Base-by-base conservation (phyloP, 2,329 filamentous ascomycete genomes). In the Hortaea werneckii region DNA sequence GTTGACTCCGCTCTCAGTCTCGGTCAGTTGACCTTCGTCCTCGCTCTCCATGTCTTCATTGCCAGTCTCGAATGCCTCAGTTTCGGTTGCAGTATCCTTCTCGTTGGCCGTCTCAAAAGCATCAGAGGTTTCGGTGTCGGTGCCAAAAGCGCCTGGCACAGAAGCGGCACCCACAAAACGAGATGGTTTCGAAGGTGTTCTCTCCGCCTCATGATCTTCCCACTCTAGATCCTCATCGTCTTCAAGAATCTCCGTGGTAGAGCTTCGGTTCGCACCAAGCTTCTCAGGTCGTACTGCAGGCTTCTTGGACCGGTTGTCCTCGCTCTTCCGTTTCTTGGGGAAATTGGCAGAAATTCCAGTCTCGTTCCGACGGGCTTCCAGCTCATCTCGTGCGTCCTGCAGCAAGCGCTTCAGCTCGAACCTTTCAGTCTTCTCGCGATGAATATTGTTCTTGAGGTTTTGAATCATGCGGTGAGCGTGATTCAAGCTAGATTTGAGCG, bases 351-450 rank as follows among this genome's bases (percentile, higher is more conserved):
- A 61, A 39, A 62, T 65, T 56, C 56, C 65, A 46, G 72, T 78
- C 41, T 48, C 55, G 43, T 68, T 73, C 9, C 59, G 56, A 41
- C 78, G 74, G 40, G 79, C 67, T 65, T 87, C 92, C 28, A 98
- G 70, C 59, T 98, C 92, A 62, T 98, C 92, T 32, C 89, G 82
- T 26, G 90, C 84, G 59, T 98, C 92, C 68, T 96, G 90, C 29
- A 96, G 78, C 77, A 98, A 87, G 49, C 90, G 85, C 67, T 87
- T 89, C 44, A 96, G 78, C 67, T 98, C 92, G 28, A 96, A 78
- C 73, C 95, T 98, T 66, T 98, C 92, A 0, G 90, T 95, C 80
- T 96, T 98, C 66, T 98, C 92, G 30, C 92, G 85, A 65, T 98
- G 90, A 40, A 96, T 85, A 58, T 89, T 94, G 64, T 85, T 88